Base-by-base conservation (phyloP, 768 basidiomycete species). In the Amanita inopinata region DNA sequence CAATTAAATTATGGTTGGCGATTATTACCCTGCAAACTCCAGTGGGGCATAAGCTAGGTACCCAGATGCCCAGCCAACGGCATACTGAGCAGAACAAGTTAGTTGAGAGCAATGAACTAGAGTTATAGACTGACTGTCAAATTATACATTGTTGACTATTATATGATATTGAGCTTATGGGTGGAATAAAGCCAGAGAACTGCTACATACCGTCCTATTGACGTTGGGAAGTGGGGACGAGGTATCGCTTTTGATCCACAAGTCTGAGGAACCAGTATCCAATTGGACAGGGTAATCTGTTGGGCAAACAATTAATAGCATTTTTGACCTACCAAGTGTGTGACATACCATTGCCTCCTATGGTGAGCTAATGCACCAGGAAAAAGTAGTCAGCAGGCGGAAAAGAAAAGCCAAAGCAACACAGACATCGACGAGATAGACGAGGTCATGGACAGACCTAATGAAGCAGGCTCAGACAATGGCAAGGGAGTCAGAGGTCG, bases 211-310 rank as follows among this genome's bases (percentile, higher is more conserved):
- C 20, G 73, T 78, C 42, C 63, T 55, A 10, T 61, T 61, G 25
- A 66, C 54, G 43, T 66, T 67, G 20, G 79, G 74, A 46, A 79
- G 56, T 10, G 76, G 69, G 27, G 61, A 61, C 1, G 41, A 25
- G 7, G 57, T 55, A 23, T 62, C 47, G 15, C 71, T 70, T 48
- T 73, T 63, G 39, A 85, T 69, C 78, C 86, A 89, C 22, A 91
- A 69, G 61, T 91, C 88, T 49, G 75, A 83, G 7, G 86, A 89
- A 47, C 88, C 88, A 1, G 86, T 88, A 61, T 91, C 88, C 36
- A 91, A 64, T 57, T 91, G 88, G 10, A 88, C 74, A 37, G 71
- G 62, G 58, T 81, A 85, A 11, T 67, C 86, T 89, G 48, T 1
- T 34, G 19, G 11, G 47, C 48, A 43, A 23, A 40, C 32, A 20